These are phyloP conservation scores for Sclerotinia trifoliorum DNA, from an alignment of 2,329 filamentous ascomycete genomes.

Conservation along the genomic window DNA sequence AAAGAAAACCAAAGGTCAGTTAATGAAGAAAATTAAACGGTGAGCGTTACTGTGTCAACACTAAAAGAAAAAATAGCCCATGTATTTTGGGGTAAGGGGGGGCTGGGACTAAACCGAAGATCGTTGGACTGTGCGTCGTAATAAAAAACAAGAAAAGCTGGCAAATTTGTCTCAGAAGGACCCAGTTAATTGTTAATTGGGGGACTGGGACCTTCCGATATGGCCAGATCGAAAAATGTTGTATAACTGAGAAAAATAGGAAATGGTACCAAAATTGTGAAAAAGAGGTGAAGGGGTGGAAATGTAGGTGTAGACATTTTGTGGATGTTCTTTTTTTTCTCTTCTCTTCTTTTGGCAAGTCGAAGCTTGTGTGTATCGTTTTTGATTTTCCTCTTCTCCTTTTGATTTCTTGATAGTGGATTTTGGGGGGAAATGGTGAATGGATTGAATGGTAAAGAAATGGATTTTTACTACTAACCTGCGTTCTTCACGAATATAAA, in stretches of 20 bases:
- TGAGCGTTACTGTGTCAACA: constrained; percentile 46
- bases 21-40: constrained; percentile 33
- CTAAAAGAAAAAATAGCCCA: constrained; percentile 28
- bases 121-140: constrained; percentile 24
- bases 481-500: constrained; percentile 54
- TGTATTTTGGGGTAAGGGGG: constrained; percentile 23
- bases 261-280: not conserved
- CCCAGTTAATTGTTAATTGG: constrained; percentile 24
- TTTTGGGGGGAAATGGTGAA: not conserved
- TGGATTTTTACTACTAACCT: constrained; percentile 47
- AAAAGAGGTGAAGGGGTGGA: constrained; percentile 13
- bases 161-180: constrained; percentile 24
- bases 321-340: not conserved
- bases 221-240: constrained; percentile 18
- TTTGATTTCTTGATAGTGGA: not conserved
- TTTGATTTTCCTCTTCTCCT: not conserved
- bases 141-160: constrained; percentile 23
- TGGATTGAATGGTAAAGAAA: not conserved
- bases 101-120: constrained; percentile 20
- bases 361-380: not conserved
- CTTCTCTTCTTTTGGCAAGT: not conserved
- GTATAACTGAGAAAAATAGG: constrained; percentile 12
- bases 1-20: constrained; percentile 31
- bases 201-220: constrained; percentile 14
- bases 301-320: constrained; percentile 7